phyloP scores from a whole-genome alignment of 2,329 filamentous ascomycete genomes.

The Colletotrichum costaricense region DNA sequence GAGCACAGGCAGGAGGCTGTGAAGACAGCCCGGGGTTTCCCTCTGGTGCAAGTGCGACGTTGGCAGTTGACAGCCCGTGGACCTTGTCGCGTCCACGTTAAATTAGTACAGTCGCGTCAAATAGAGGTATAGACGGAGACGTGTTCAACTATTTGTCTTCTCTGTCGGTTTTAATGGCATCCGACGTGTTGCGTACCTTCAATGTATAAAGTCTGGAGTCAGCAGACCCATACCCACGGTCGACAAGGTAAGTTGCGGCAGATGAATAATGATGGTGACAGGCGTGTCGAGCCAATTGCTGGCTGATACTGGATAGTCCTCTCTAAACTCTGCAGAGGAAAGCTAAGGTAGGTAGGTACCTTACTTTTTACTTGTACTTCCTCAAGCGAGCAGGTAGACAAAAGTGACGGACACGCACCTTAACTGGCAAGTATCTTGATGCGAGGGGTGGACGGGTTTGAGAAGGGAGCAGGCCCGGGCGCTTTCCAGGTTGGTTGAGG shows the following conservation, averaged over 20 bases:
- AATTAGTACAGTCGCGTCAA: not conserved
- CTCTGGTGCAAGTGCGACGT: not conserved
- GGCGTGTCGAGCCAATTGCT: not conserved
- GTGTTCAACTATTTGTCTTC: not conserved
- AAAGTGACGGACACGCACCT: not conserved
- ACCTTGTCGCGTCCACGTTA: not conserved
- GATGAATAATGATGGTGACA: not conserved
- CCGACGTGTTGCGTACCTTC: not conserved
- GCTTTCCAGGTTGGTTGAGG: not conserved
- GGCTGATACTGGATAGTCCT: not conserved
- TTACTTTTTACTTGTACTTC: not conserved
- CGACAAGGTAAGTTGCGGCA: not conserved
- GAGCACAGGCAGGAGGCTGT: not conserved
- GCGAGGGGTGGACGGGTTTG: not conserved
- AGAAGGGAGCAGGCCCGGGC: not conserved
- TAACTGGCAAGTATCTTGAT: not conserved
- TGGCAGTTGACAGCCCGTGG: not conserved
- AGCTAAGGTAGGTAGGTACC: not conserved
- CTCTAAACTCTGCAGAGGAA: not conserved
- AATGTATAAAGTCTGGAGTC: not conserved
- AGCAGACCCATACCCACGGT: not conserved
- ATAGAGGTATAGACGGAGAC: not conserved
- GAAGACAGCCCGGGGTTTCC: conserved; percentile 1
- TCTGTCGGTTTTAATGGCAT: not conserved
- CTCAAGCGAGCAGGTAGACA: not conserved